Conservation (phyloP, 78 protist genomes). For the Anaeramoeba ignava region DNA sequence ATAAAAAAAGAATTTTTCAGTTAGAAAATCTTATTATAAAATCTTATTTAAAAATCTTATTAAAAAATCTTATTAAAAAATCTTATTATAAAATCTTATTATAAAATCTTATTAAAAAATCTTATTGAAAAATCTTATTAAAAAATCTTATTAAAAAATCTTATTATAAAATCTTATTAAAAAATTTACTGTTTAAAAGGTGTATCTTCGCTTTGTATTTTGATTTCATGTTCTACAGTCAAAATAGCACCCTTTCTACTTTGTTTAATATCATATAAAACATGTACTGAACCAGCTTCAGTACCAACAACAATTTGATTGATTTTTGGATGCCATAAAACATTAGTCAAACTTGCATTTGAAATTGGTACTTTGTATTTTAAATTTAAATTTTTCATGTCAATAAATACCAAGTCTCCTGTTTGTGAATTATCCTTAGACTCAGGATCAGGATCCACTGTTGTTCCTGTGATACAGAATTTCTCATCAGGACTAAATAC, state of each 20-base stretch:
- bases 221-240: background rate
- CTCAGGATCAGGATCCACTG: background rate
- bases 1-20: too few relatives aligned
- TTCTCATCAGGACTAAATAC: background rate
- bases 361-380: background rate
- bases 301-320: background rate
- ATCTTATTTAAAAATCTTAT: too few relatives aligned
- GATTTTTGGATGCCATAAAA: background rate
- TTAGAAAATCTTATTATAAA: too few relatives aligned
- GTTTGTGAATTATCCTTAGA: background rate
- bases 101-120: too few relatives aligned
- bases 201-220: too few relatives aligned
- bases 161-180: too few relatives aligned
- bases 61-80: too few relatives aligned
- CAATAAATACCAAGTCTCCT: background rate
- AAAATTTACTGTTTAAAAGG: too few relatives aligned
- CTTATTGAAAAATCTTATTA: too few relatives aligned
- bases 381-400: background rate
- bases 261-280: background rate
- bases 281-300: background rate
- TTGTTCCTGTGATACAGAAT: background rate
- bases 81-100: too few relatives aligned
- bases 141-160: too few relatives aligned
- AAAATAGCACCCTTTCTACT: background rate
- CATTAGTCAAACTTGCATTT: background rate